Evolutionary conservation across 2,329 filamentous ascomycete genomes (phyloP).

Genomic region (Graphium sp.): DNA sequence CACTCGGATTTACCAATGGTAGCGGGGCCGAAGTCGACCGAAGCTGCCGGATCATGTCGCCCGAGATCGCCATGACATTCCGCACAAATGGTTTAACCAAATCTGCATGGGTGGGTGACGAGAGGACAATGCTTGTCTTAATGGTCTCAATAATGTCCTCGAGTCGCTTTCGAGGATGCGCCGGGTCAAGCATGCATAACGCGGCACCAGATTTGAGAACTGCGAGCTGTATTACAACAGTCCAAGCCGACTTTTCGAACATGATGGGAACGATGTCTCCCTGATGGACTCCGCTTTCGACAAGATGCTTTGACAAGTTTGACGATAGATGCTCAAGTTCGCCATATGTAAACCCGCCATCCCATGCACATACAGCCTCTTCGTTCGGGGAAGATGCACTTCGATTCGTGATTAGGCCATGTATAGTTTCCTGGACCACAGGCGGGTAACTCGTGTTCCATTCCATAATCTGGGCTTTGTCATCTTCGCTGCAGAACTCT

Average conservation of each 20-base stretch:
- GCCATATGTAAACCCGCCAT: constrained; percentile 22
- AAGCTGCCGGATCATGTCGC: too few species aligned
- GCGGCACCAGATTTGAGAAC: constrained; percentile 11
- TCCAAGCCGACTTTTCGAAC: constrained; percentile 13
- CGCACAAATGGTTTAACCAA: too few species aligned
- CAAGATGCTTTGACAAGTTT: constrained; percentile 6
- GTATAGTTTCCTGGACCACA: constrained; percentile 13
- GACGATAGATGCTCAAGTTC: constrained; percentile 12
- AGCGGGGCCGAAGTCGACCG: too few species aligned
- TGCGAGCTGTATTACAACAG: constrained; percentile 9
- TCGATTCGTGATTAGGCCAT: constrained; percentile 20
- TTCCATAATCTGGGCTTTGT: too few species aligned
- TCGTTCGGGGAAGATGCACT: constrained; percentile 14
- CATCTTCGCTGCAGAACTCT: too few species aligned
- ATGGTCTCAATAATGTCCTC: constrained; percentile 7
- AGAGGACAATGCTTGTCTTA: constrained; percentile 3
- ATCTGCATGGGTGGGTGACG: too few species aligned
- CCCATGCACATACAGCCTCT: constrained; percentile 25
- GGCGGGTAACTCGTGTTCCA: background rate
- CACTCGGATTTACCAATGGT: too few species aligned
- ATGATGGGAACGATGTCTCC: constrained; percentile 12
- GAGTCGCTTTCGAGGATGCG: constrained; percentile 6
- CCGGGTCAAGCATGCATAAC: constrained; percentile 9
- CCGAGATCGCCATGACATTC: too few species aligned
- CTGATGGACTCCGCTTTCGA: constrained; percentile 9